A percentile compares a stretch with the other conserved stretches of the same genome.
Conservation (phyloP, 164 flowering plant species). For the Magnolia kwangsiensis region DNA sequence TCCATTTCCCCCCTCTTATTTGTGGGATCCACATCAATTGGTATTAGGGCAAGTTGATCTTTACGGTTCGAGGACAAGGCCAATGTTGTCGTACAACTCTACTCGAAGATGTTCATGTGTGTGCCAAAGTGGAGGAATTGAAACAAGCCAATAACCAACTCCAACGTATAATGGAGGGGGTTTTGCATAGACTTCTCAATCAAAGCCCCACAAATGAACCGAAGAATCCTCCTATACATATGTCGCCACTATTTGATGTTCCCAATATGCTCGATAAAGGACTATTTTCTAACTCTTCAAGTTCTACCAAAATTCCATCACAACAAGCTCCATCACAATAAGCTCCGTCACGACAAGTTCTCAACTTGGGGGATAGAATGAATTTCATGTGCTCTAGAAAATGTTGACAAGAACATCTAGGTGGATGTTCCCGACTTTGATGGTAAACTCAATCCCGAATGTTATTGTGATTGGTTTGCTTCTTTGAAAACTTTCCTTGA, state of each 20-base stretch:
- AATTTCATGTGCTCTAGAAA: neutral
- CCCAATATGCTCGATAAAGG: too few species aligned
- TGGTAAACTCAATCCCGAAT: neutral
- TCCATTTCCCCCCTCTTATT: too few species aligned
- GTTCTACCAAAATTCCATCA: neutral
- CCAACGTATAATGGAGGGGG: neutral
- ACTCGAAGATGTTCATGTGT: neutral
- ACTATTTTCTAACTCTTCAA: neutral
- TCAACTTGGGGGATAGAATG: neutral
- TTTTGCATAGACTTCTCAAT: neutral
- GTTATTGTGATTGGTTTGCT: neutral
- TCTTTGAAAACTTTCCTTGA: neutral
- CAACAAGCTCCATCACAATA: neutral
- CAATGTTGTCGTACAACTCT: too few species aligned
- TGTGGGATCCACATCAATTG: too few species aligned
- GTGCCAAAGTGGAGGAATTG: neutral
- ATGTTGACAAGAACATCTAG: neutral
- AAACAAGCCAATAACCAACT: neutral
- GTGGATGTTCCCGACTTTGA: conserved; percentile 1
- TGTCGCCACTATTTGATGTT: too few species aligned
- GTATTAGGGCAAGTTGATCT: too few species aligned
- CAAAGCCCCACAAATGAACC: neutral
- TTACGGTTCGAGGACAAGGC: too few species aligned
- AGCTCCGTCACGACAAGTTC: too few species aligned
- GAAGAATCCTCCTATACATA: too few species aligned